A percentile compares a stretch with the other conserved stretches of the same genome.
These are phyloP conservation scores for Sporobolomyces phaffii DNA, from an alignment of 768 basidiomycete genomes.

Conservation along the genomic window DNA sequence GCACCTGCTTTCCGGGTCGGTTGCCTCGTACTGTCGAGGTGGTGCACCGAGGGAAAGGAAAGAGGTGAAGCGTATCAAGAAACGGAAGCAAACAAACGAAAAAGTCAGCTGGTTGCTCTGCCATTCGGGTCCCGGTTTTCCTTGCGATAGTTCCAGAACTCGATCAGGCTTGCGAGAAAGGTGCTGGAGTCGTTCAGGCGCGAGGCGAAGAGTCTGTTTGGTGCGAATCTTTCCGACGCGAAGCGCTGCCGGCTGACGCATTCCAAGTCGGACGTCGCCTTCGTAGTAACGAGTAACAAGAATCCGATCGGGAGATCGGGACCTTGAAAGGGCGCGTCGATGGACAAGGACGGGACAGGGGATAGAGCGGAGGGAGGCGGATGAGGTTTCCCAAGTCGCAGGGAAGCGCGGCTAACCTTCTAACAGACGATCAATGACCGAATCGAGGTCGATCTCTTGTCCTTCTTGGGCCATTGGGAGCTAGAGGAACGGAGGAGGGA, in stretches of 20 bases:
- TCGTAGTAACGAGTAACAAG: too few relatives aligned
- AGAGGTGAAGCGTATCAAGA: not conserved
- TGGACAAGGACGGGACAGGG: slow-evolving; percentile 10
- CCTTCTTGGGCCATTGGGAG: slow-evolving; percentile 41
- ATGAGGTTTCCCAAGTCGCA: not conserved
- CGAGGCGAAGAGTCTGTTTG: slow-evolving; percentile 6
- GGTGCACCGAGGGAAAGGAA: too few relatives aligned
- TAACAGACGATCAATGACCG: slow-evolving; percentile 94
- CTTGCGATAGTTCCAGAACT: too few relatives aligned
- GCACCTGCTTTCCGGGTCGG: slow-evolving; percentile 95
- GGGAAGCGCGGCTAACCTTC: slow-evolving; percentile 66
- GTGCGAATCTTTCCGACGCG: too few relatives aligned
- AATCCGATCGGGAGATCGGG: too few relatives aligned
- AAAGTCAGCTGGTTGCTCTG: not conserved
- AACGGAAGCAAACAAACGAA: too few relatives aligned
- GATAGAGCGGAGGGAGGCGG: not conserved
- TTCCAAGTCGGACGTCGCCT: too few relatives aligned
- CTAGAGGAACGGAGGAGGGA: not conserved
- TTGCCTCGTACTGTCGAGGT: slow-evolving; percentile 76
- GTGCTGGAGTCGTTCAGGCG: too few relatives aligned
- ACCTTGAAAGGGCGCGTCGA: too few relatives aligned
- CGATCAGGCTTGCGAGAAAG: too few relatives aligned
- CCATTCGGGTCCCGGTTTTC: too few relatives aligned
- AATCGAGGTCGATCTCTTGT: slow-evolving; percentile 95
- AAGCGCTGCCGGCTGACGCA: too few relatives aligned